Percentiles rank a stretch among this genome's conserved stretches.
Conservation (phyloP, 805 yeast genomes). For the Lipomyces starkeyi region DNA sequence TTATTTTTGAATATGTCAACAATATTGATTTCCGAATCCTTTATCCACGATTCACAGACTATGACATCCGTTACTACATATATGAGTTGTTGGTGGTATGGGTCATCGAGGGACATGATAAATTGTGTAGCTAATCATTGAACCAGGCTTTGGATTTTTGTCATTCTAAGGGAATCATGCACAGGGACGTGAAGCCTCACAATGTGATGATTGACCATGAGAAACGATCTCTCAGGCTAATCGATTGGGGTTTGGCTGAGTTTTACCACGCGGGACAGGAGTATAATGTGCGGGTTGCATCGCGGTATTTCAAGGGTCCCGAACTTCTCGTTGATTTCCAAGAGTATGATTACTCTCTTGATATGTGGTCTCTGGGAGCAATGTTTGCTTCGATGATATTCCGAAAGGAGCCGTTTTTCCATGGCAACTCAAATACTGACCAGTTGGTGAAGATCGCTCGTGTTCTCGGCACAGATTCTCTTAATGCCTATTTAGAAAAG, state of each 20-base stretch:
- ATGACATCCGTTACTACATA: constrained; percentile 83
- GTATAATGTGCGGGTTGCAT: constrained; percentile 92
- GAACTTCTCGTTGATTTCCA: constrained; percentile 84
- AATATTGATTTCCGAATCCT: constrained; percentile 82
- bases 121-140: background rate
- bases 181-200: constrained; percentile 94
- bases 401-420: constrained; percentile 89
- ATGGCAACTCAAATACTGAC: constrained; percentile 88
- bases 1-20: constrained; percentile 82
- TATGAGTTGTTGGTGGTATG: constrained; percentile 65
- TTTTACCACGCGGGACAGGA: constrained; percentile 89
- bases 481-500: constrained; percentile 69
- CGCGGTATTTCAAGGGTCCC: constrained; percentile 92
- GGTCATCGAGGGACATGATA: background rate
- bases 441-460: constrained; percentile 88
- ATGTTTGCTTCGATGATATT: constrained; percentile 90
- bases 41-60: constrained; percentile 76
- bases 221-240: constrained; percentile 69
- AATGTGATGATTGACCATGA: constrained; percentile 93
- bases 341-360: constrained; percentile 89
- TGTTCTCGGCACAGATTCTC: constrained; percentile 83
- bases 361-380: constrained; percentile 93
- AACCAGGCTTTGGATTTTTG: constrained; percentile 77
- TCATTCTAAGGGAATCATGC: constrained; percentile 95
- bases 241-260: constrained; percentile 97